phyloP scores from a whole-genome alignment of 108 stramenopile species.

The Mediolabrus comicus region DNA sequence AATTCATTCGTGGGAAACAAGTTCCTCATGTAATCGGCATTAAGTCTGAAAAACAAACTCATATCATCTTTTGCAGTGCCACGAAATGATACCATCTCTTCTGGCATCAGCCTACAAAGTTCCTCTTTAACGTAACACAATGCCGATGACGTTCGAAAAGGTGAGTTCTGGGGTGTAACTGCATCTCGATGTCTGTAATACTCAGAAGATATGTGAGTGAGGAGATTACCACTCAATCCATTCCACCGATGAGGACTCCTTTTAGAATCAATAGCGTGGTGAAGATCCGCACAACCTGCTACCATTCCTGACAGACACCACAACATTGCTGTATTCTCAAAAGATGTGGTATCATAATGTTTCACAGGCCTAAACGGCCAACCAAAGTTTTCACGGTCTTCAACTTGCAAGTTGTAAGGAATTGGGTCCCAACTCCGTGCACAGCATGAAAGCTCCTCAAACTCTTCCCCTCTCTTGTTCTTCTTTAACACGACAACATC shows the following conservation, averaged over 20 bases:
- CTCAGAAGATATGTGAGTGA: not conserved
- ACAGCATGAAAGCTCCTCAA: too few species aligned
- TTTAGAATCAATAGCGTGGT: too few species aligned
- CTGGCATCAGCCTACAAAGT: not conserved
- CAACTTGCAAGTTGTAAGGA: not conserved
- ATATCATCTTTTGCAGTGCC: not conserved
- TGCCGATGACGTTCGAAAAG: not conserved
- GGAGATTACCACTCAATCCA: too few species aligned
- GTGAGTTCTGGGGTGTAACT: not conserved
- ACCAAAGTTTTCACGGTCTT: constrained; percentile 1
- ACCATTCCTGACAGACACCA: too few species aligned
- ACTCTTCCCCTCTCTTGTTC: too few species aligned
- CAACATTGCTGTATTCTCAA: too few species aligned
- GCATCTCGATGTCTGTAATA: not conserved
- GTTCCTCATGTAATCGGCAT: not conserved
- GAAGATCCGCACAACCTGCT: too few species aligned
- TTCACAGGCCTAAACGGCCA: not conserved
- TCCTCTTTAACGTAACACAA: not conserved
- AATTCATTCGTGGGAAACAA: not conserved
- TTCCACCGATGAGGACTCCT: too few species aligned
- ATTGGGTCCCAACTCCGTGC: not conserved
- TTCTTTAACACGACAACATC: not conserved
- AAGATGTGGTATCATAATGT: too few species aligned
- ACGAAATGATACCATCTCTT: not conserved
- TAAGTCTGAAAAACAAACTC: not conserved